Conservation (phyloP, 2,329 filamentous ascomycete genomes). For the Paecilomyces dactylethromorphus region DNA sequence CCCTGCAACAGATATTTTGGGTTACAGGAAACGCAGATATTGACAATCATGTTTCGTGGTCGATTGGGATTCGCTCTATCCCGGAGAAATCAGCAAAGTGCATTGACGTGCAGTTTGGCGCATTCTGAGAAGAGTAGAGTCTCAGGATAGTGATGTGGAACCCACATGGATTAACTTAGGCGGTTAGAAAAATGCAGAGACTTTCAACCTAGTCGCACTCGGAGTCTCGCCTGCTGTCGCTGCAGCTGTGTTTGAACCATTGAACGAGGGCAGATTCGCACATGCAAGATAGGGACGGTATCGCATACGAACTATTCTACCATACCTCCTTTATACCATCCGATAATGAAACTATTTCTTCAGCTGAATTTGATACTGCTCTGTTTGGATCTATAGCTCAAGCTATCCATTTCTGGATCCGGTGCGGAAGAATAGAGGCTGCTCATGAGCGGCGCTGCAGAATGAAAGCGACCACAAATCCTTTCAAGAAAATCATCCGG, state of each 20-base stretch:
- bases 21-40: conserved; percentile 13
- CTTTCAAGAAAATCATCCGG: conserved; percentile 39
- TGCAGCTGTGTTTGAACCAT: conserved; percentile 41
- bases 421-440: conserved; percentile 41
- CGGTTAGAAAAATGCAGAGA: conserved; percentile 17
- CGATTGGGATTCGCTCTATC: conserved; percentile 11
- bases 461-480: conserved; percentile 48
- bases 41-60: conserved; percentile 14
- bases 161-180: neutral
- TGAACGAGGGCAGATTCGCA: conserved; percentile 40
- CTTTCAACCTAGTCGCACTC: conserved; percentile 48
- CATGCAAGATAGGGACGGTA: conserved; percentile 43
- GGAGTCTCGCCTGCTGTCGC: conserved; percentile 51
- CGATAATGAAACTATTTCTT: neutral
- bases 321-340: conserved; percentile 8
- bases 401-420: conserved; percentile 22
- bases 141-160: conserved; percentile 3
- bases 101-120: conserved; percentile 7
- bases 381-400: conserved; percentile 1
- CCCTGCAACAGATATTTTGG: conserved; percentile 13
- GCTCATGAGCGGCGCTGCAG: conserved; percentile 48
- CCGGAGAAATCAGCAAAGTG: conserved; percentile 10
- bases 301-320: conserved; percentile 33
- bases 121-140: conserved; percentile 6
- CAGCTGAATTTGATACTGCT: conserved; percentile 3